These are phyloP conservation scores for Elsinoe ampelina DNA, from an alignment of 2,329 filamentous ascomycete genomes.

Conservation along the genomic window DNA sequence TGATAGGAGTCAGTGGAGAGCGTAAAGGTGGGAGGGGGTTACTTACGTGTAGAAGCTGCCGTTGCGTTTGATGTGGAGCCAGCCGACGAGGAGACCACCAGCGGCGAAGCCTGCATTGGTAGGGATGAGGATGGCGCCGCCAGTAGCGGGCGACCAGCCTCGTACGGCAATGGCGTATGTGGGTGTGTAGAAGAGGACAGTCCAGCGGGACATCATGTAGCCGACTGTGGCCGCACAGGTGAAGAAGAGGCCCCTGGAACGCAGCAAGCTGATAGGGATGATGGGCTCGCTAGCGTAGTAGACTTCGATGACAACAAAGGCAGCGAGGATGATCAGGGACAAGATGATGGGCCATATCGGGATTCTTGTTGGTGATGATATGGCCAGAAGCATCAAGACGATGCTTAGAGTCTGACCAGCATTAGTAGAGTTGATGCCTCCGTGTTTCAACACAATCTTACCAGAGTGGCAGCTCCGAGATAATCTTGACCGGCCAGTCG, in stretches of 20 bases:
- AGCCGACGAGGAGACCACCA: constrained; percentile 64
- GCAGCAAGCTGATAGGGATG: constrained; percentile 62
- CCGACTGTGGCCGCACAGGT: constrained; percentile 66
- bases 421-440: neutral
- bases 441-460: constrained; percentile 28
- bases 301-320: constrained; percentile 54
- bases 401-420: constrained; percentile 50
- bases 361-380: constrained; percentile 55
- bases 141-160: constrained; percentile 57
- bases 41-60: constrained; percentile 57
- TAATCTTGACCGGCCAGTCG: constrained; percentile 61
- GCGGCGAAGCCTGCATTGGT: constrained; percentile 71
- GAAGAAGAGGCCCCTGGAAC: constrained; percentile 59
- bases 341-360: constrained; percentile 50
- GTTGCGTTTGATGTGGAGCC: constrained; percentile 62
- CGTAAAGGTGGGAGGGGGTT: constrained; percentile 21
- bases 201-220: constrained; percentile 75
- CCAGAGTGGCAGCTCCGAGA: constrained; percentile 57
- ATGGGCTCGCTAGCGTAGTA: constrained; percentile 59
- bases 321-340: constrained; percentile 49
- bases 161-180: constrained; percentile 71
- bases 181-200: constrained; percentile 69
- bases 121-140: constrained; percentile 68
- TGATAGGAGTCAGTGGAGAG: neutral
- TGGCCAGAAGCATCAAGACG: constrained; percentile 61